These are phyloP conservation scores for Allomyces javanicus DNA, from an alignment of 192 early-diverging fungal genomes.

Conservation along the genomic window DNA sequence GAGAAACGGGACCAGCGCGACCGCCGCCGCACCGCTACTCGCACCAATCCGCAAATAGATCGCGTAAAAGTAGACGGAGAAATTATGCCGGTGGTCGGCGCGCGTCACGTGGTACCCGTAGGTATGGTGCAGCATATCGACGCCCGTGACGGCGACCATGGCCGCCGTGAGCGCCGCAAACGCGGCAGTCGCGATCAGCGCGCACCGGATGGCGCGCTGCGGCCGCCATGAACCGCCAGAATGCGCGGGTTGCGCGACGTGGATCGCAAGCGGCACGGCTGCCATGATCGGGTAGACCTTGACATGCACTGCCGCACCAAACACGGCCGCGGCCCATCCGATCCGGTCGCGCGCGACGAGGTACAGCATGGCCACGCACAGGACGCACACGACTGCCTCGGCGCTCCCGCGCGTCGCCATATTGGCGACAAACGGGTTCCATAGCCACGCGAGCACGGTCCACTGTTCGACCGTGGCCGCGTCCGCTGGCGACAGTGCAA, in stretches of 20 bases:
- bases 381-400: constrained; percentile 63
- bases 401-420: constrained; percentile 92
- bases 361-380: constrained; percentile 58
- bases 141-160: constrained; percentile 38
- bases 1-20: constrained; percentile 57
- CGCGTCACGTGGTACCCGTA: constrained; percentile 87
- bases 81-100: constrained; percentile 98
- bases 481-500: too few species aligned
- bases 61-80: constrained; percentile 88
- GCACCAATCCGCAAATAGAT: constrained; percentile 58
- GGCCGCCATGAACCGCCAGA: not conserved
- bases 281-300: constrained; percentile 98
- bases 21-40: constrained; percentile 11
- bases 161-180: not conserved
- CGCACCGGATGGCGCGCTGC: not conserved
- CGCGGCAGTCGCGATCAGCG: not conserved
- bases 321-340: constrained; percentile 36
- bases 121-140: constrained; percentile 73
- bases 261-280: constrained; percentile 56
- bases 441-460: constrained; percentile 34
- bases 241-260: constrained; percentile 13
- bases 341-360: constrained; percentile 31
- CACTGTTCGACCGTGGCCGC: too few species aligned
- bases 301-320: constrained; percentile 84
- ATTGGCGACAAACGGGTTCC: constrained; percentile 89